phyloP scores from a whole-genome alignment of 31 red algal genomes.

The Asparagopsis taxiformis region DNA sequence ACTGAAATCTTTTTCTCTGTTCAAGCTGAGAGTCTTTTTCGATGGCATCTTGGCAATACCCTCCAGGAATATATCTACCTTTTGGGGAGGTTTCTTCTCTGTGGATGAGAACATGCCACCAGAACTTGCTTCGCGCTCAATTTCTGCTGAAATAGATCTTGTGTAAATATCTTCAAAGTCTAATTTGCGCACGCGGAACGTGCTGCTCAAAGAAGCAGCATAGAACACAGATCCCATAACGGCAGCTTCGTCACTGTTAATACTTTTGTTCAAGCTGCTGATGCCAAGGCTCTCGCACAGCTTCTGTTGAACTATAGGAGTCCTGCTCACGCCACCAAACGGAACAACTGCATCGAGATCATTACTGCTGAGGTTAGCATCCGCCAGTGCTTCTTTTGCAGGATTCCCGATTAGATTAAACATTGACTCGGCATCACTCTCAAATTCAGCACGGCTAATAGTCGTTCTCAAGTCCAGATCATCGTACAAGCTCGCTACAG shows the following conservation, averaged over 20 bases:
- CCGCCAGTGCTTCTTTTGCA: constrained; percentile 39
- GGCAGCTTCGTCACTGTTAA: constrained; percentile 92
- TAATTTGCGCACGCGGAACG: constrained; percentile 69
- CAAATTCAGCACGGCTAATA: constrained; percentile 73
- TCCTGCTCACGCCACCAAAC: constrained; percentile 78
- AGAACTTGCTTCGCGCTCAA: constrained; percentile 36
- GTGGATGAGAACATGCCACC: constrained; percentile 40
- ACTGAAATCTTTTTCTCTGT: constrained; percentile 60
- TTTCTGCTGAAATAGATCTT: constrained; percentile 51
- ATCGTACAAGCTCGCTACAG: constrained; percentile 64
- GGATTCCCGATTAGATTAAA: constrained; percentile 46
- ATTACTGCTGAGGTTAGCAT: constrained; percentile 26
- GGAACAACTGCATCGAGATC: constrained; percentile 82
- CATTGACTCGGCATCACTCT: constrained; percentile 35
- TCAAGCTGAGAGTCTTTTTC: constrained; percentile 74
- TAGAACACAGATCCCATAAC: constrained; percentile 77
- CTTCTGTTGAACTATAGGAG: constrained; percentile 58
- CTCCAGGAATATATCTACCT: constrained; percentile 41
- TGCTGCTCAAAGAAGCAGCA: constrained; percentile 72
- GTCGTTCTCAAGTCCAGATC: constrained; percentile 68
- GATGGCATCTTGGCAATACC: constrained; percentile 60
- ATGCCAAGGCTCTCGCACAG: constrained; percentile 35
- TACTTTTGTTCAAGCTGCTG: constrained; percentile 67
- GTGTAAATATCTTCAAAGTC: constrained; percentile 70
- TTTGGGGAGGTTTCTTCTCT: constrained; percentile 35